Evolutionary conservation across 192 early-diverging fungal species (phyloP).

Genomic region (Coemansia sp.): DNA sequence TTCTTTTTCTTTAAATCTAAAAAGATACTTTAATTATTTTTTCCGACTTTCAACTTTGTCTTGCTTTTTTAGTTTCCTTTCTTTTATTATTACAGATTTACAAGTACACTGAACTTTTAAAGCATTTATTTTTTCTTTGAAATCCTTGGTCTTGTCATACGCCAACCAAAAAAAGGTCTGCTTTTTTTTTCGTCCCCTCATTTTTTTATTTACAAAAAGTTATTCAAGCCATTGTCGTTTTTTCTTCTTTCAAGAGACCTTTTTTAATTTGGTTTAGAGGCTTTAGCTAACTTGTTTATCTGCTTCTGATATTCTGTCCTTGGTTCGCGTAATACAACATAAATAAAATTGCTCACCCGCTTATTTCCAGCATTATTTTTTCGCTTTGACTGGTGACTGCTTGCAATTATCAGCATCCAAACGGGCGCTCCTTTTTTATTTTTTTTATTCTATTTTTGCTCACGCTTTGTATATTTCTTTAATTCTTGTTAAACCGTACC

Average conservation of each 20-base stretch:
- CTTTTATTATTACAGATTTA: background rate
- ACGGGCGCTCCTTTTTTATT: no score
- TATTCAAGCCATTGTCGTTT: slow-evolving; percentile 1
- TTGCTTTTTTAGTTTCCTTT: background rate
- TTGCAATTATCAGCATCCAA: no score
- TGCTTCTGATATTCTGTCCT: background rate
- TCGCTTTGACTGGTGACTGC: no score
- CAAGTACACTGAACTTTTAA: background rate
- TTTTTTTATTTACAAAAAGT: background rate
- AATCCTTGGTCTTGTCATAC: background rate
- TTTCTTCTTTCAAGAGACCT: slow-evolving; percentile 33
- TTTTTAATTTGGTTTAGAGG: slow-evolving; percentile 3
- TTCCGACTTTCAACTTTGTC: background rate
- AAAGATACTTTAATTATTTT: slow-evolving; percentile 4
- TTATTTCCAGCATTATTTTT: background rate
- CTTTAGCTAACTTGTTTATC: slow-evolving; percentile 12
- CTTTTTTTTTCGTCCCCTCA: background rate
- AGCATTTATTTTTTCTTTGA: background rate
- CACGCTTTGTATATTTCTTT: no score
- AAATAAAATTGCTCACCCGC: background rate
- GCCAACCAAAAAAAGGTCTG: background rate
- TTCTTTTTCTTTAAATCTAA: slow-evolving; percentile 21
- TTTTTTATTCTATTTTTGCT: no score
- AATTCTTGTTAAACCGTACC: no score
- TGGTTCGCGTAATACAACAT: background rate